phyloP scores from a whole-genome alignment of 768 basidiomycete genomes.

The Lactarius indigo region DNA sequence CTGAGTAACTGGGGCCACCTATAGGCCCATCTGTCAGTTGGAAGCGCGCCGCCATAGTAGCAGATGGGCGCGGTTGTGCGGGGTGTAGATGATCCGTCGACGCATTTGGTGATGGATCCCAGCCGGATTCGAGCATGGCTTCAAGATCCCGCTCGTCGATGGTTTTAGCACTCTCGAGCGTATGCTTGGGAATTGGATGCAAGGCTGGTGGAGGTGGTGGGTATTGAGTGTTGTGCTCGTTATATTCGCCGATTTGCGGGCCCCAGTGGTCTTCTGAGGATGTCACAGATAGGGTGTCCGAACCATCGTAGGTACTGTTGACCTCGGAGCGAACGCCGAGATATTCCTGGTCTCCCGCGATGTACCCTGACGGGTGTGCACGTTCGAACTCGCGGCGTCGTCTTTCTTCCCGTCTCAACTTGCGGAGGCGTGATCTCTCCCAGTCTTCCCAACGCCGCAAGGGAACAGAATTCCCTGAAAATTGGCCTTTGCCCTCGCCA shows the following conservation, averaged over 20 bases:
- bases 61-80: slow-evolving; percentile 32
- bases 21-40: slow-evolving; percentile 53
- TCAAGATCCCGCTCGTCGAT: slow-evolving; percentile 77
- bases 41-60: slow-evolving; percentile 51
- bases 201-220: slow-evolving; percentile 85
- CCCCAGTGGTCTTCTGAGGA: slow-evolving; percentile 97
- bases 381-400: slow-evolving; percentile 80
- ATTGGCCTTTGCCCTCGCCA: slow-evolving; percentile 54
- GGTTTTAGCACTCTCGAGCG: slow-evolving; percentile 36
- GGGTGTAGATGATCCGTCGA: slow-evolving; percentile 31
- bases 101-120: slow-evolving; percentile 61
- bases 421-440: slow-evolving; percentile 93
- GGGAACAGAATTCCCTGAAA: slow-evolving; percentile 65
- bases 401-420: slow-evolving; percentile 82
- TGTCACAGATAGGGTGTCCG: slow-evolving; percentile 74
- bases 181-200: slow-evolving; percentile 40
- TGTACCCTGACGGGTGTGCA: slow-evolving; percentile 64
- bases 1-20: slow-evolving; percentile 16
- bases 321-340: slow-evolving; percentile 54
- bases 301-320: slow-evolving; percentile 62
- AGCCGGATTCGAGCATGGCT: slow-evolving; percentile 89
- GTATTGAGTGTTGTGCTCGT: slow-evolving; percentile 74
- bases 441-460: slow-evolving; percentile 99
- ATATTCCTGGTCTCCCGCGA: slow-evolving; percentile 58
- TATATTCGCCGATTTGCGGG: slow-evolving; percentile 90